Base-by-base conservation (phyloP, 2,329 filamentous ascomycete genomes). In the Ascochyta rabiei region DNA sequence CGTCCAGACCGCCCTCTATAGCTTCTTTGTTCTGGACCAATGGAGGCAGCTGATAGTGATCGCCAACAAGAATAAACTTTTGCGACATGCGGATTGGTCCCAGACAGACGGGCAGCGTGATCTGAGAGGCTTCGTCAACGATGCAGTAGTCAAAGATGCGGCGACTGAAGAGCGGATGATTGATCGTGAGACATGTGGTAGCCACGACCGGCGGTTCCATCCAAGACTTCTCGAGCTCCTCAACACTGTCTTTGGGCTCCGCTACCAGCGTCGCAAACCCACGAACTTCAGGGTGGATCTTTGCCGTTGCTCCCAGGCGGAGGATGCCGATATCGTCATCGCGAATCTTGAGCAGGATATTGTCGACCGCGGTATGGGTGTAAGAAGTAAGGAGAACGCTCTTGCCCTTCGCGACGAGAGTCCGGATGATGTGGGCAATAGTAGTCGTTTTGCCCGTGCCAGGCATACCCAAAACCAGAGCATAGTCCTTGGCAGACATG, bases 391-490 rank as follows among this genome's bases (percentile, higher is more conserved):
- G 80, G 6, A 99, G 80, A 13, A 99, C 92, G 51, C 90, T 96
- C 77, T 98, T 98, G 10, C 91, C 89, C 73, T 96, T 90, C 0
- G 89, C 86, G 5, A 95, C 89, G 26, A 99, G 81, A 0, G 93
- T 91, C 39, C 91, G 88, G 67, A 99, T 98, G 64, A 99, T 97
- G 72, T 98, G 93, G 5, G 93, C 92, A 68, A 99, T 98, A 0
- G 95, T 99, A 0, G 95, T 99, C 2, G 95, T 99, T 76, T 99
- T 99, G 53, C 95, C 95, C 0, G 95, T 99, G 7, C 95, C 95
- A 1, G 95, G 95, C 95, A 99, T 99, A 24, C 95, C 95, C 18
- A 99, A 84, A 12, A 99, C 93, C n/a, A 99, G 82, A 7, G 95
- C 93, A 74, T 98, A 99, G 77, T 99, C 93, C 63, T 90, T 85